A percentile compares a stretch with the other conserved stretches of the same genome.
These are phyloP conservation scores for Colletotrichum sp. DNA, from an alignment of 2,329 filamentous ascomycete genomes.

Conservation along the genomic window DNA sequence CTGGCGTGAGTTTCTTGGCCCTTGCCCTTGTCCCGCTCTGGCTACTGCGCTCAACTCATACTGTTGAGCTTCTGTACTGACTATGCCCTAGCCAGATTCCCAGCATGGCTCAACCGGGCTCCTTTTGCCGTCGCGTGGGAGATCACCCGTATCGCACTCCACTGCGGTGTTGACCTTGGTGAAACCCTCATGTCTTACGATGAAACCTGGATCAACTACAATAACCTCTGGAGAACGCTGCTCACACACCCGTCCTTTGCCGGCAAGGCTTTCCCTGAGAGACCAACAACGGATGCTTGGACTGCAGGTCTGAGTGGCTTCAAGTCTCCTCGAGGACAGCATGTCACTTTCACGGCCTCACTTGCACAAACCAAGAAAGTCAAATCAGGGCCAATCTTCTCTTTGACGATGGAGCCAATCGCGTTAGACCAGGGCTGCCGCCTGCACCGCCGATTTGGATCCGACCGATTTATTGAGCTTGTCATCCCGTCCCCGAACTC, in stretches of 20 bases:
- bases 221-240: conserved; percentile 46
- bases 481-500: conserved; percentile 49
- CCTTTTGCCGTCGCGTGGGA: conserved; percentile 60
- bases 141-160: conserved; percentile 49
- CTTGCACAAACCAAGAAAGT: conserved; percentile 12
- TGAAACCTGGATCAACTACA: conserved; percentile 48
- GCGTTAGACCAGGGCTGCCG: conserved; percentile 55
- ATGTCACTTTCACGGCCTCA: conserved; percentile 45
- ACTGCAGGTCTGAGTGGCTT: conserved; percentile 43
- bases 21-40: neutral
- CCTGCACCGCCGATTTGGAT: conserved; percentile 59
- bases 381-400: conserved; percentile 43
- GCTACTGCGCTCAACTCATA: neutral
- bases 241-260: conserved; percentile 41
- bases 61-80: neutral
- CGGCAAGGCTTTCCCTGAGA: conserved; percentile 53
- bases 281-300: conserved; percentile 51
- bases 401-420: conserved; percentile 52
- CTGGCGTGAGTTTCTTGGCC: neutral
- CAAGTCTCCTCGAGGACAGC: conserved; percentile 33
- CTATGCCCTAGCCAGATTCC: neutral
- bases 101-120: conserved; percentile 38
- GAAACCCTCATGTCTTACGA: conserved; percentile 40
- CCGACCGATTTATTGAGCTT: conserved; percentile 64
- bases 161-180: conserved; percentile 47